Evolutionary conservation across 768 basidiomycete species (phyloP), one percentile per base, ranked within the genome.

Genomic region (Lentinula aciculospora): DNA sequence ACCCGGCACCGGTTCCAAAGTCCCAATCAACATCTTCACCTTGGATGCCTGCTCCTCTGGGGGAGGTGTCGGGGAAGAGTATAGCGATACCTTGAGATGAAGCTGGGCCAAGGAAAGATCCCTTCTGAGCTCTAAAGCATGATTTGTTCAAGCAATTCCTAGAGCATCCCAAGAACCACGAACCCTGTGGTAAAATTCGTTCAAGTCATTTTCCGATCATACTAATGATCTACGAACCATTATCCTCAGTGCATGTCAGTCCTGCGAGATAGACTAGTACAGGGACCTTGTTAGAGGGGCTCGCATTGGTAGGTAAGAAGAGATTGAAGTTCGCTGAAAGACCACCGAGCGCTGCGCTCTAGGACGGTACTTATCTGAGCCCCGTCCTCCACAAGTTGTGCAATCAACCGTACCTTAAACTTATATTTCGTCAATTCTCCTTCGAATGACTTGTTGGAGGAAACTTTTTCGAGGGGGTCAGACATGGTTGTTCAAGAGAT

Each of bases 11-110:
- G 27, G 86, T 87, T 39, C 95, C 95, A 69, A 97, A 94, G 65
- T 96, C 90, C 92, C 92, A 96, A 68, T 84, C 79, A 56, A 79
- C 77, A 34, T 85, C 80, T 74, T 94, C 94, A 46, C 88, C 92
- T 50, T 86, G 83, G 58, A 93, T 79, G 17, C 86, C 88, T 17
- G 96, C 94, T 3, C 94, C 94, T 36, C 97, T 83, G 1, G 97
- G 97, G 32, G 92, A 94, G 0, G 96, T 98, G 67, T 99, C 97
- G 2, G 97, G 93, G 69, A 98, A 93, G 57, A 98, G 82, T 50
- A 98, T 74, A 0, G 97, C 95, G 56, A 99, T 86, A 5, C 89
- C 87, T 65, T 96, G 85, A 19, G 83, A 77, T 4, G 93, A 82
- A 1, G 96, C 96, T 39, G 88, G 83, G n/a, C 84, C 79, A 37